phyloP scores from a whole-genome alignment of 73 alveolate species.

The Paramecium octaurelia region DNA sequence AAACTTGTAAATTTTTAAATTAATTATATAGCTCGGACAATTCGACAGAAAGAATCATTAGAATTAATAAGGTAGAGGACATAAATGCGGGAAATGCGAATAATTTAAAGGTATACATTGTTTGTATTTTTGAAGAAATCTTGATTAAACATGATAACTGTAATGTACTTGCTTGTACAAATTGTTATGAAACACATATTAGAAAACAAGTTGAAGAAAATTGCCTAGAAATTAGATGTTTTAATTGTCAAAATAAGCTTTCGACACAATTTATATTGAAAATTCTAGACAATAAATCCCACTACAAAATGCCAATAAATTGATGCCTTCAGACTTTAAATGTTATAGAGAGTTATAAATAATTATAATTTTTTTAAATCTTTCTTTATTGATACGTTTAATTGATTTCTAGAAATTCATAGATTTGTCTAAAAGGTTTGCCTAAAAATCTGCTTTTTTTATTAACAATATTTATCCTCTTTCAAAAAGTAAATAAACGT shows the following conservation, averaged over 20 bases:
- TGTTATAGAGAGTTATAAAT: no score
- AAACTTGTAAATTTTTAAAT: not conserved
- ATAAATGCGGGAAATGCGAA: not conserved
- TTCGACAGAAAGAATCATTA: not conserved
- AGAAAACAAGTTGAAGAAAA: not conserved
- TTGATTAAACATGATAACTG: not conserved
- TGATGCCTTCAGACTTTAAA: no score
- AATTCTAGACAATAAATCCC: not conserved
- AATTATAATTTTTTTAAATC: no score
- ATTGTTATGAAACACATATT: not conserved
- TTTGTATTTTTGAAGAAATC: not conserved
- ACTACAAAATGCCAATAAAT: not conserved
- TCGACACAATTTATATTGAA: not conserved
- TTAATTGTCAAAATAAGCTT: not conserved
- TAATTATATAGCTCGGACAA: not conserved
- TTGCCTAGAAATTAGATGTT: not conserved
- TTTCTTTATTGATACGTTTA: no score
- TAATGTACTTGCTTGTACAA: not conserved
- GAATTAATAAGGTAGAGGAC: not conserved
- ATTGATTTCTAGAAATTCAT: no score
- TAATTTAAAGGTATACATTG: not conserved
- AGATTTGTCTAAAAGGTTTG: no score
- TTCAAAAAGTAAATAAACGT: no score
- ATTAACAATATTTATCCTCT: no score
- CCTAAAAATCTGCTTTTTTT: no score